Base-by-base conservation (phyloP, 2,329 filamentous ascomycete genomes). In the Trichoderma sp. region DNA sequence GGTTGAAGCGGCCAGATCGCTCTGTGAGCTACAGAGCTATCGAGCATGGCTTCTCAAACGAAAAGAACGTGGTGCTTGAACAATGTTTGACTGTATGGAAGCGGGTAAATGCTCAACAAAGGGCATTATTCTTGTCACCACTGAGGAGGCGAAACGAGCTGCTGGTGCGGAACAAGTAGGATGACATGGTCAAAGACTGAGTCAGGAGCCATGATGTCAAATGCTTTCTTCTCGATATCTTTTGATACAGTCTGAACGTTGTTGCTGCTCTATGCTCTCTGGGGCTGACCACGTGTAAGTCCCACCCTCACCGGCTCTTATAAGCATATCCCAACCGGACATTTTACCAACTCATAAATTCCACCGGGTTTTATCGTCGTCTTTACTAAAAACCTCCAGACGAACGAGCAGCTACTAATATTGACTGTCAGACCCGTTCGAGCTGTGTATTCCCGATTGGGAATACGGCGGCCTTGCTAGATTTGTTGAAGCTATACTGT, bases 111-210 rank as follows among this genome's bases (percentile, higher is more conserved):
- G n/a, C 7, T 5, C 14, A 14, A 3, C 14, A 14, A 12, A 5
- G 34, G 14, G 34, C 14, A 39, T 3, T 39, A 39, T 10, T 12
- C 12, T 10, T 4, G 3, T 14, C 10, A 14, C 59, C 59, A 62
- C 34, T 44, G 24, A 2, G 59, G 59, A 7, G 43, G 41, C 24
- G 59, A 45, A 17, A 1, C 0, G 9, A 62, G 59, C 7, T 62
- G 59, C 7, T 39, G 9, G 24, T 62, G 26, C 1, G 59, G 59
- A 5, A 62, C 24, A 34, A 62, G 26, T 44, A 62, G 59, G 21
- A 62, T 62, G 17, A 62, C 48, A 21, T 62, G 59, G 14, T 54
- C 59, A 54, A 62, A 54, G 15, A 26, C 19, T 9, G 59, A 62
- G 15, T 62, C 59, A 24, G 59, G 54, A n/a, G 48, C n/a, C 59